These are phyloP conservation scores for Penicillium riverlandense DNA, from an alignment of 495 filamentous ascomycete genomes.

Conservation along the genomic window DNA sequence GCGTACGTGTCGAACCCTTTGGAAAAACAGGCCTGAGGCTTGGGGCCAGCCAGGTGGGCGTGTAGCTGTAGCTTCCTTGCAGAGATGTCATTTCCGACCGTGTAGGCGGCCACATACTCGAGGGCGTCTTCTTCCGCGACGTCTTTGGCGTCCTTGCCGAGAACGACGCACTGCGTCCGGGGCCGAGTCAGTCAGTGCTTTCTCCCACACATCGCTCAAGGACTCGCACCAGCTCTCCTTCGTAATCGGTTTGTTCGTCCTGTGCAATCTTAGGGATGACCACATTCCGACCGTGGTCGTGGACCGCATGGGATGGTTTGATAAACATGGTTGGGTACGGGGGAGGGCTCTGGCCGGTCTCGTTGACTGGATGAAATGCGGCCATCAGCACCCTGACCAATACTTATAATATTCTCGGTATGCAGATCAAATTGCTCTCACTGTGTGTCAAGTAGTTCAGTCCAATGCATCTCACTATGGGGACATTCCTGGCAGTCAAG, in stretches of 20 bases:
- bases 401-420: conserved; percentile 3
- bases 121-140: conserved; percentile 56
- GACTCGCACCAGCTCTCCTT: conserved; percentile 38
- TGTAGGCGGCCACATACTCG: conserved; percentile 61
- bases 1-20: conserved; percentile 59
- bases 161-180: conserved; percentile 28
- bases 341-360: conserved; percentile 36
- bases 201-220: neutral
- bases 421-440: neutral
- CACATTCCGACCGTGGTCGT: conserved; percentile 30
- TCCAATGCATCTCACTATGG: conserved; percentile 29
- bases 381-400: neutral
- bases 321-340: conserved; percentile 42
- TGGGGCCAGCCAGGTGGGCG: too few relatives aligned
- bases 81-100: conserved; percentile 64
- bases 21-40: conserved; percentile 29
- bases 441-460: conserved; percentile 34
- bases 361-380: conserved; percentile 24
- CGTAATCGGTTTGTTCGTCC: conserved; percentile 43
- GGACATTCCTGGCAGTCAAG: conserved; percentile 22
- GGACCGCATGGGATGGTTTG: conserved; percentile 36
- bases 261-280: conserved; percentile 42
- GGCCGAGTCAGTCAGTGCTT: too few relatives aligned
- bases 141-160: conserved; percentile 55
- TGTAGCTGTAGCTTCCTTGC: too few relatives aligned